These are phyloP conservation scores for Coleophoma eucalyptorum DNA, from an alignment of 2,329 filamentous ascomycete genomes.

Conservation along the genomic window DNA sequence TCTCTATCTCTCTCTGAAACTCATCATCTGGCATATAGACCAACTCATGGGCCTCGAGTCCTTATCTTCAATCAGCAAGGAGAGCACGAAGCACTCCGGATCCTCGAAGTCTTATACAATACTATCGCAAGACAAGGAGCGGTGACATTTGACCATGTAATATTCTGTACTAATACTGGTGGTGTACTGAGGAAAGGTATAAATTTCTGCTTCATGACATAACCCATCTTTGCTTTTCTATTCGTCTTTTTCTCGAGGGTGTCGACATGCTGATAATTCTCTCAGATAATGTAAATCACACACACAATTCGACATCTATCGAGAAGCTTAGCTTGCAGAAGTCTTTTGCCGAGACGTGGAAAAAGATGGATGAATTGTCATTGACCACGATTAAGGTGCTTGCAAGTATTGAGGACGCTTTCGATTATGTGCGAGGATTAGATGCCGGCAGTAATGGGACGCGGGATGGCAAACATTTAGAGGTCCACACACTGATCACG, in stretches of 20 bases:
- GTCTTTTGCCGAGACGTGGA: slow-evolving; percentile 36
- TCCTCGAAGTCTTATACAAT: slow-evolving; percentile 43
- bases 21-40: neutral
- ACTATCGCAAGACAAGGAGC: slow-evolving; percentile 42
- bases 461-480: slow-evolving; percentile 1
- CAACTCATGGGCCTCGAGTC: slow-evolving; percentile 34
- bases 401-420: slow-evolving; percentile 52
- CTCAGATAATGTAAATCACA: slow-evolving; percentile 52
- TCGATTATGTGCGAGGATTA: slow-evolving; percentile 41
- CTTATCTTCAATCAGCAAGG: slow-evolving; percentile 88
- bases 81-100: slow-evolving; percentile 38
- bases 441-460: slow-evolving; percentile 7
- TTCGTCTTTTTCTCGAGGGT: neutral
- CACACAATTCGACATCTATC: slow-evolving; percentile 31
- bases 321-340: slow-evolving; percentile 63
- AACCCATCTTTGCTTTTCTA: neutral
- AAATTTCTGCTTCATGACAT: neutral
- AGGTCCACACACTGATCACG: slow-evolving; percentile 42
- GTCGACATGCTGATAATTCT: slow-evolving; percentile 4
- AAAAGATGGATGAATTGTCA: slow-evolving; percentile 4
- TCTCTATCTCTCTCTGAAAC: neutral
- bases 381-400: slow-evolving; percentile 29
- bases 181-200: slow-evolving; percentile 47
- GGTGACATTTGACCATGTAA: slow-evolving; percentile 62
- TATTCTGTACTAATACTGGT: slow-evolving; percentile 78